Conservation (phyloP, 169 alveolate genomes). For the Plasmodium coatneyi region DNA sequence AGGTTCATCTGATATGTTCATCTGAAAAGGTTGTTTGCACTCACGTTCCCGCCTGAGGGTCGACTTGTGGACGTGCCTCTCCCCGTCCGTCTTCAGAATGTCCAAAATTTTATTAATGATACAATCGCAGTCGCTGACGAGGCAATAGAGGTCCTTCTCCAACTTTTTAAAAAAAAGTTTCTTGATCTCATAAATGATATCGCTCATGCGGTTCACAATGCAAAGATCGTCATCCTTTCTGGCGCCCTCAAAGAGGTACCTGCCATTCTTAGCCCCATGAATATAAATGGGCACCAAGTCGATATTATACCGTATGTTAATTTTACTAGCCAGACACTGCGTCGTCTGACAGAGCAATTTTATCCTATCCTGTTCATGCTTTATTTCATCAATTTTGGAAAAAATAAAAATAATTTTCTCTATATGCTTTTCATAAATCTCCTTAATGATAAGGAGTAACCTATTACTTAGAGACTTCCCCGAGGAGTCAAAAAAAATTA, state of each 20-base stretch:
- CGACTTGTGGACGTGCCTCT: constrained; percentile 31
- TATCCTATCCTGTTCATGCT: constrained; percentile 78
- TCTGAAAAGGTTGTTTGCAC: background rate
- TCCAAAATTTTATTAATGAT: constrained; percentile 43
- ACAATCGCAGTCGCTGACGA: constrained; percentile 35
- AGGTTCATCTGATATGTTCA: too few species aligned
- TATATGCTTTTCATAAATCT: constrained; percentile 75
- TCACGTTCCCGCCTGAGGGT: constrained; percentile 51
- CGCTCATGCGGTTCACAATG: constrained; percentile 52
- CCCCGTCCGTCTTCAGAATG: constrained; percentile 48
- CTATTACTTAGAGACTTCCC: constrained; percentile 84
- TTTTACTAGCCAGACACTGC: constrained; percentile 75
- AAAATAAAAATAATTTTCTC: constrained; percentile 77
- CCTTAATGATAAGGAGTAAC: constrained; percentile 75
- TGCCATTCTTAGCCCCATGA: constrained; percentile 77
- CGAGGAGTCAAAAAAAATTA: constrained; percentile 85
- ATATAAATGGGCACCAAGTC: constrained; percentile 77
- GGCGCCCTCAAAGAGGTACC: constrained; percentile 43
- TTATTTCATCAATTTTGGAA: constrained; percentile 81
- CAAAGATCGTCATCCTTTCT: constrained; percentile 22
- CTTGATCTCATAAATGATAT: constrained; percentile 51
- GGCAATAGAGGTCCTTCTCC: constrained; percentile 53
- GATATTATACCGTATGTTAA: constrained; percentile 70
- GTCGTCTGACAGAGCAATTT: constrained; percentile 80
- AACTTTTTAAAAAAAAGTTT: constrained; percentile 48